Evolutionary conservation across 1,139 yeast genomes (phyloP), one percentile per base, ranked within the genome.

Genomic region (Kodamaea ohmeri): DNA sequence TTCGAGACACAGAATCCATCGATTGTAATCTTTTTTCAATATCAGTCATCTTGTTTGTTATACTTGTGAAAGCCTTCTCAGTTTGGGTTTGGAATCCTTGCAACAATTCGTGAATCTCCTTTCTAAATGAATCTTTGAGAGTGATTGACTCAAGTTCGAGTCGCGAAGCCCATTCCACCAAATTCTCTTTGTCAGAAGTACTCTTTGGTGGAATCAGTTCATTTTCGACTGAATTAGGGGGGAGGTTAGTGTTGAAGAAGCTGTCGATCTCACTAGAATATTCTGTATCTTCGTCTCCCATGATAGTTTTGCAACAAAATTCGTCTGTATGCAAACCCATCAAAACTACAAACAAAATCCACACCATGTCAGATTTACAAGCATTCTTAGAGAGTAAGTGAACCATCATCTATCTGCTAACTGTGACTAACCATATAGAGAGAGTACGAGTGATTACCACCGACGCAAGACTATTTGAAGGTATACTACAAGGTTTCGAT

Each of bases 401-500:
- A n/a, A 21, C 25, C 11, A 25, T 17, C 15, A 12, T 7, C 24
- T 21, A 9, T 6, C 11, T 16, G n/a, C 20, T 8, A 18, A 16
- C 8, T 18, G 9, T n/a, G 57, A 62, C 69, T 65, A 63, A 64
- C 71, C 11, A 15, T 16, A 24, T 24, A 73, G 80, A 75, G 46
- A 67, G 68, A 48, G 90, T 89, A 9, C 73, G 84, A 40, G 76
- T 89, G 9, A 71, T 90, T 38, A 83, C 95, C n/a, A 77, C 94
- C 2, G 96, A 87, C 54, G 97, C 95, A 14, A 67, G 89, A 39
- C 65, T 78, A 43, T 77, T 81, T 40, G 72, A 77, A 56, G 97
- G 96, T 1, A 69, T 62, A 19, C 72, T 90, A 28, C 82, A 81
- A 55, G 95, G 96, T 15, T 89, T 73, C 53, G 97, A 90, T 58